Evolutionary conservation across 176 grass and related monocot genomes (phyloP).

Genomic region (Aegilops longissima): DNA sequence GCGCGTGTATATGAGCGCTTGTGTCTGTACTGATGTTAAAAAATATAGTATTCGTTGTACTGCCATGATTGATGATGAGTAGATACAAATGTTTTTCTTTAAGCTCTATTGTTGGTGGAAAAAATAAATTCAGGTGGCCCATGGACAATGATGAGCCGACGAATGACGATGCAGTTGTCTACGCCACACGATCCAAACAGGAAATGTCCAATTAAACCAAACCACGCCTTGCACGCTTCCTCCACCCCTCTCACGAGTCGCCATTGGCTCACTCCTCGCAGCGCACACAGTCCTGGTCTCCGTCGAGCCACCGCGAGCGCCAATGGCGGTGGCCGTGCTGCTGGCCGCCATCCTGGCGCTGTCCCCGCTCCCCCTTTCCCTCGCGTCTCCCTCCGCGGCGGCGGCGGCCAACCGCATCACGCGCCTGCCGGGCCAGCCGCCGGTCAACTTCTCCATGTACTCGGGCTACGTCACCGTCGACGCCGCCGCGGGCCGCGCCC

Average conservation of each 20-base stretch:
- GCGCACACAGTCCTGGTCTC: neutral
- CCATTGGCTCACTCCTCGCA: constrained; percentile 9
- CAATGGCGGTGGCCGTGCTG: constrained; percentile 28
- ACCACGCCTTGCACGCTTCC: constrained; percentile 32
- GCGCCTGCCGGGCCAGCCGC: constrained; percentile 73
- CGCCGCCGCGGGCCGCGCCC: constrained; percentile 53
- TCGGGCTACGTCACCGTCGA: constrained; percentile 86
- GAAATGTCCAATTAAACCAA: neutral
- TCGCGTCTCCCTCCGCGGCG: neutral
- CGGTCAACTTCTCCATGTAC: constrained; percentile 86
- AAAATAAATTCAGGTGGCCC: neutral
- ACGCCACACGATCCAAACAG: neutral
- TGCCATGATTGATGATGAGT: too few species aligned
- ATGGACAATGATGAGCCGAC: neutral
- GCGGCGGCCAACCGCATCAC: constrained; percentile 52
- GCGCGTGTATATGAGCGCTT: too few species aligned
- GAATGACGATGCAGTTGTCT: neutral
- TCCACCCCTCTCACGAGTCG: neutral
- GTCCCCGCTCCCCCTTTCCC: neutral
- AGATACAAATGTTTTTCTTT: too few species aligned
- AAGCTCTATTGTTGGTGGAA: neutral
- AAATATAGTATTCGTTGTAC: too few species aligned
- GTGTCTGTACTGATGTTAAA: too few species aligned
- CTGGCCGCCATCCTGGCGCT: constrained; percentile 32
- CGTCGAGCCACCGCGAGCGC: neutral